Base-by-base conservation (phyloP, 305 asterid genomes). In the Rubia tinctorum region DNA sequence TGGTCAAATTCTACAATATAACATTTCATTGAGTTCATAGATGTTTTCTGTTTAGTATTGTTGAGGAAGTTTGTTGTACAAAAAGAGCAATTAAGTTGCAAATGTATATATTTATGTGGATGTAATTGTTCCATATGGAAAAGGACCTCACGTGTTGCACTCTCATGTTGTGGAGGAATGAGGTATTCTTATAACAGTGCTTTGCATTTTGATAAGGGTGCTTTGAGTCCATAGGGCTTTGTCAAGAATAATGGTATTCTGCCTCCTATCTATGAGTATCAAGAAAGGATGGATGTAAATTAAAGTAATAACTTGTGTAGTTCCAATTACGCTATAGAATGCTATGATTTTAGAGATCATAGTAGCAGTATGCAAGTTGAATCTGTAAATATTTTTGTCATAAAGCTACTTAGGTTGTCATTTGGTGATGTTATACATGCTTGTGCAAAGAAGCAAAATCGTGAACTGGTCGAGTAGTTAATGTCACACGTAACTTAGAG, bases 361-460 rank as follows among this genome's bases (percentile, higher is more conserved):
- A 78, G 58, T 73, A 51, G 71, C 75, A 77, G 77, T 78, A 73
- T 78, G 73, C 76, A 84, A 22, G 65, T 62, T 47, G 77, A 80
- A 80, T 82, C 80, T 72, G 40, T 84, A 55, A 71, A 86, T 73
- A 42, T 22, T 71, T 78, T 84, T 77, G 85, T 82, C 79, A 78
- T 63, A 84, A 84, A 79, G 79, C 68, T 86, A 67, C 84, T 94
- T 82, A 85, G 84, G 78, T 81, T 86, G 90, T 90, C 98, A 66
- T 87, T 86, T 77, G 83, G 73, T 79, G 91, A 89, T 73, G 84
- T 94, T 60, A 78, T 94, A 69, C 90, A 86, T 61, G 84, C 91
- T 73, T 92, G 96, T 82, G 97, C 90, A 79, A 73, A 43, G 53
- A 77, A 73, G 72, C 78, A 58, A 76, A 85, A 90, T 75, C 73